These are phyloP conservation scores for Parafenestella ontariensis DNA, from an alignment of 2,329 filamentous ascomycete genomes.

Conservation along the genomic window DNA sequence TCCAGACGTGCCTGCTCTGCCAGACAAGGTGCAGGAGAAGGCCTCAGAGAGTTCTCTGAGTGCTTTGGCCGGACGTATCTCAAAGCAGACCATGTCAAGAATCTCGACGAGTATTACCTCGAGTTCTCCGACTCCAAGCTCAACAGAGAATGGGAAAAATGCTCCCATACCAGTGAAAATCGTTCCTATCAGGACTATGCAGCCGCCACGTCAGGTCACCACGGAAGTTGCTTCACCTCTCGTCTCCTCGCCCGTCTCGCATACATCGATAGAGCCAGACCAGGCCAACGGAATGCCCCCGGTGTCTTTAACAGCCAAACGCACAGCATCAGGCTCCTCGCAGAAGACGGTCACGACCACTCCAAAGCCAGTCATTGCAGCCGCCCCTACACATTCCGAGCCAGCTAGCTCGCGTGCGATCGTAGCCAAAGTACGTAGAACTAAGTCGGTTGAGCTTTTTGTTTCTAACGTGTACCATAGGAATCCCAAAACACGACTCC, in stretches of 20 bases:
- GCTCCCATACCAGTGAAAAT: conserved; percentile 9
- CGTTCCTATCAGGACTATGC: conserved; percentile 33
- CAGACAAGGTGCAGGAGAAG: background rate
- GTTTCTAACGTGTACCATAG: background rate
- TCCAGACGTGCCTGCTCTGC: conserved; percentile 15
- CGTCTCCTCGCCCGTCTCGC: background rate
- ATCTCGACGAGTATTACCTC: conserved; percentile 8
- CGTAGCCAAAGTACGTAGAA: background rate
- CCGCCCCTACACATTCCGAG: background rate
- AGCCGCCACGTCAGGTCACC: conserved; percentile 21
- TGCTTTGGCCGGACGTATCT: conserved; percentile 14
- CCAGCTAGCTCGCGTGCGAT: background rate
- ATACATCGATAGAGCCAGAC: background rate
- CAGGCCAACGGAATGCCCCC: background rate
- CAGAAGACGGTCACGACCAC: background rate
- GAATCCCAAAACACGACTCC: background rate
- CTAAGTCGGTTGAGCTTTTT: background rate
- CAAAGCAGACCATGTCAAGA: conserved; percentile 13
- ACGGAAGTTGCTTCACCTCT: background rate
- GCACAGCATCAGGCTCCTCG: background rate
- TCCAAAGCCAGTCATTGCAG: background rate
- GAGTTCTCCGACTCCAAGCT: conserved; percentile 12
- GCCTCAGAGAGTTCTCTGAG: conserved; percentile 6
- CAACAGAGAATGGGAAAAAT: background rate
- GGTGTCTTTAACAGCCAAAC: background rate